Percentiles rank a stretch among this genome's conserved stretches.
Conservation (phyloP, 106 monocot genomes). For the Agapanthus africanus region DNA sequence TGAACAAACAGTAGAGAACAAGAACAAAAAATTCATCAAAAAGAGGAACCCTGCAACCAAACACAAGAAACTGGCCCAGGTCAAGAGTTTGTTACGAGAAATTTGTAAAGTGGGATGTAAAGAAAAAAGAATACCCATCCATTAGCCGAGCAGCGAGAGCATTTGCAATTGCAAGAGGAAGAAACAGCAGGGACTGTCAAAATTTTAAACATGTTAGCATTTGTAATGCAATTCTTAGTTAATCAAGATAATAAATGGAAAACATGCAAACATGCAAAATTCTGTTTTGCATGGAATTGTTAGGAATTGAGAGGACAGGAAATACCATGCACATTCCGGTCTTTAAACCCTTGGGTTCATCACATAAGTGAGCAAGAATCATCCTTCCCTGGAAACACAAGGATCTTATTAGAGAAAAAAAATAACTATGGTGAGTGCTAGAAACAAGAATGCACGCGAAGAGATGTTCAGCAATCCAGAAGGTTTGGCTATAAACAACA, state of each 20-base stretch:
- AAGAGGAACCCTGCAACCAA: conserved; percentile 50
- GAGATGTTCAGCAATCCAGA: not conserved
- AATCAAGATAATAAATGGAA: not conserved
- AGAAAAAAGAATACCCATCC: conserved; percentile 56
- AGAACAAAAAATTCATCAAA: conserved; percentile 72
- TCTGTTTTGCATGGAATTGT: not conserved
- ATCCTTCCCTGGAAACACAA: conserved; percentile 70
- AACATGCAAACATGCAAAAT: not conserved
- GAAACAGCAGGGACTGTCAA: conserved; percentile 72
- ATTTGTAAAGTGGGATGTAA: not conserved
- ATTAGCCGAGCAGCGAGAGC: conserved; percentile 71
- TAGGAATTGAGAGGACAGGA: not conserved
- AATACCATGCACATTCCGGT: conserved; percentile 98
- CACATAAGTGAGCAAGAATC: conserved; percentile 99
- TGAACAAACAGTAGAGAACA: conserved; percentile 59
- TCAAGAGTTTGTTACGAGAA: not conserved
- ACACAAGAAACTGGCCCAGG: not conserved
- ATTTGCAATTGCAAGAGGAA: conserved; percentile 95
- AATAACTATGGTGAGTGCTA: no score
- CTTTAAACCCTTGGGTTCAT: conserved; percentile 96
- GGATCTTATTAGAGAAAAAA: no score
- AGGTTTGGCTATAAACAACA: not conserved
- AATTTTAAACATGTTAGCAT: not conserved
- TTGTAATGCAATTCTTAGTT: not conserved
- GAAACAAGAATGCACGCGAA: no score